Conservation (phyloP, 73 alveolate genomes). For the Tetrahymena elliotti region DNA sequence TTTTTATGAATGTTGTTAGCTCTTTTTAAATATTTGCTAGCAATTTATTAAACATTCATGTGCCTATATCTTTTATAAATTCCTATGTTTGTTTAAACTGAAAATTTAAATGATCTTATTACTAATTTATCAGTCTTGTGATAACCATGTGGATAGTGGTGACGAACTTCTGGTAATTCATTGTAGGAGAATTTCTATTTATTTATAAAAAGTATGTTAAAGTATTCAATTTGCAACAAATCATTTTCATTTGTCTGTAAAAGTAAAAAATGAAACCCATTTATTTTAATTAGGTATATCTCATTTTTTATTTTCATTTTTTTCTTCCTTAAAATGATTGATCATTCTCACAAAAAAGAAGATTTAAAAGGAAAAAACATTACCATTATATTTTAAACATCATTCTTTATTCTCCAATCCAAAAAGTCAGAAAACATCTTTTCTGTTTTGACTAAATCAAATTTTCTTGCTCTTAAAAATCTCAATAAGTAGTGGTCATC, state of each 20-base stretch:
- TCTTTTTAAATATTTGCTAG: not conserved
- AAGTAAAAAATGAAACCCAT: too few species aligned
- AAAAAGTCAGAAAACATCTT: constrained; percentile 57
- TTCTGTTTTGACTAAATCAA: constrained; percentile 54
- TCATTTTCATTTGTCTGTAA: not conserved
- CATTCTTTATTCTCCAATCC: constrained; percentile 57
- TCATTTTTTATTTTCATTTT: not conserved
- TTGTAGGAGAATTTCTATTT: constrained; percentile 9
- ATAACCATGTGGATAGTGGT: constrained; percentile 65
- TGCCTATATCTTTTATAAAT: not conserved
- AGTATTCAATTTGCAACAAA: not conserved
- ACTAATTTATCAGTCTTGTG: constrained; percentile 66
- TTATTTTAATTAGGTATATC: not conserved
- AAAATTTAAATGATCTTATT: constrained; percentile 13
- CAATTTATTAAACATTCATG: not conserved
- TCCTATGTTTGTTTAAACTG: not conserved
- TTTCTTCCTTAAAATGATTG: not conserved
- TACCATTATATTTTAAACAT: constrained; percentile 44
- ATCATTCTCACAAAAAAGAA: not conserved
- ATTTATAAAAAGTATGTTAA: not conserved
- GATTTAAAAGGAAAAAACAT: not conserved
- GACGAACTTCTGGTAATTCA: constrained; percentile 50
- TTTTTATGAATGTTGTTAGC: not conserved
- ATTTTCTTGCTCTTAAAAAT: constrained; percentile 83
- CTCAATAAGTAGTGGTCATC: constrained; percentile 78